phyloP scores from a whole-genome alignment of 306 rosid species.

The Medicago arabica region DNA sequence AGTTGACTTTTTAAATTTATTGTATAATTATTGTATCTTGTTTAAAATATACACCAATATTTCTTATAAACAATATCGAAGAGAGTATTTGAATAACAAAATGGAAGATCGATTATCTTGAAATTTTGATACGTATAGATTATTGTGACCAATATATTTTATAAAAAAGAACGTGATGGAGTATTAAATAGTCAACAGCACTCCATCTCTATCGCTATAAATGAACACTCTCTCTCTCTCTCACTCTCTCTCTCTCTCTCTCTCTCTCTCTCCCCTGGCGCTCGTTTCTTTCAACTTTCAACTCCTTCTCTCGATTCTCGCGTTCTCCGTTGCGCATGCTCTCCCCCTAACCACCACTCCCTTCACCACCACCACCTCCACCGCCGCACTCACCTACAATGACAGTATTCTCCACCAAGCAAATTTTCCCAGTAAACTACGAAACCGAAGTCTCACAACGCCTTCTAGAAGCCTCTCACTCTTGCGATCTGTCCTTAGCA shows the following conservation, averaged over 20 bases:
- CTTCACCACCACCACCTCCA: conserved; percentile 23
- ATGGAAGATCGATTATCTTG: too few species aligned
- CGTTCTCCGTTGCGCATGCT: too few species aligned
- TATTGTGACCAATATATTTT: too few species aligned
- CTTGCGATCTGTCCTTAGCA: conserved; percentile 77
- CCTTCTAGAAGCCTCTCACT: conserved; percentile 79
- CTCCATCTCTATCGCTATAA: conserved; percentile 41
- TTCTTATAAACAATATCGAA: too few species aligned
- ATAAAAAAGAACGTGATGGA: too few species aligned
- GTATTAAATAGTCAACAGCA: neutral
- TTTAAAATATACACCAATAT: too few species aligned
- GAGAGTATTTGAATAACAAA: too few species aligned
- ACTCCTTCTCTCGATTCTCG: conserved; percentile 53
- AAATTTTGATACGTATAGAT: too few species aligned
- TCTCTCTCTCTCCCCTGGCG: neutral
- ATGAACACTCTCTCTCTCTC: conserved; percentile 20
- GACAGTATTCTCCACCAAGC: conserved; percentile 80
- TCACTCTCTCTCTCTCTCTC: conserved; percentile 42
- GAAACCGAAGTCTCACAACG: conserved; percentile 76
- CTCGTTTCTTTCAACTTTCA: conserved; percentile 58
- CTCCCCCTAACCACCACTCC: neutral
- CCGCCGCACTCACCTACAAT: conserved; percentile 44
- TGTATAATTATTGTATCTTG: too few species aligned
- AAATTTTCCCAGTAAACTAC: conserved; percentile 85
- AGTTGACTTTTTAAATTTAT: too few species aligned